A percentile compares a stretch with the other conserved stretches of the same genome.
Evolutionary conservation across 169 alveolate species (phyloP).

Genomic region (Eimeria acervulina): DNA sequence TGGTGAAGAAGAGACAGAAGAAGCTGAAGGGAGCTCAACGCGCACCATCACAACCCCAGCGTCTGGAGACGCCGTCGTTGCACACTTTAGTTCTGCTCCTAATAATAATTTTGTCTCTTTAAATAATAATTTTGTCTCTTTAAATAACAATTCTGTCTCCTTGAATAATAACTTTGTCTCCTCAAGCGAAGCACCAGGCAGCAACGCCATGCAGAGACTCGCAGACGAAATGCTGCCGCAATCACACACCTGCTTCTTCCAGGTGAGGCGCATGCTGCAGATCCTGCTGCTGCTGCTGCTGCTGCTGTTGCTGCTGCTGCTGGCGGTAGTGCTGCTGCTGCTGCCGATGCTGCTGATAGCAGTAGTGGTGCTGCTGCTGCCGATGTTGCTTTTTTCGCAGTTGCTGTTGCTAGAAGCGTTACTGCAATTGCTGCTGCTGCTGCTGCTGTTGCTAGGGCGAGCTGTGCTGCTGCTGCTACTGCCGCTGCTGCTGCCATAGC

Average conservation of each 20-base stretch:
- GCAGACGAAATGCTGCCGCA: conserved; percentile 90
- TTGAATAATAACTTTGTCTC: no score
- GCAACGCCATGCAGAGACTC: not conserved
- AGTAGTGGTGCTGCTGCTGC: not conserved
- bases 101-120: no score
- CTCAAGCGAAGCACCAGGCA: not conserved
- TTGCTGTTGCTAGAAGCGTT: not conserved
- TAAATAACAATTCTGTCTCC: no score
- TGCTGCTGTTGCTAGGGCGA: not conserved
- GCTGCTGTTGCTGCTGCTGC: conserved; percentile 13
- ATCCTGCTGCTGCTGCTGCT: no score
- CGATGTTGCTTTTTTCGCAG: not conserved
- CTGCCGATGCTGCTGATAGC: not conserved
- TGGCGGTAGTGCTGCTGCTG: not conserved
- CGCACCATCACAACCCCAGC: conserved; percentile 40
- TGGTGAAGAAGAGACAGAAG: not conserved
- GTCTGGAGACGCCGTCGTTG: conserved; percentile 23
- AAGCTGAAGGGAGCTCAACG: not conserved
- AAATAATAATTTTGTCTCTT: no score
- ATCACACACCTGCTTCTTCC: conserved; percentile 96
- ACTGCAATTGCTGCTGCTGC: not conserved
- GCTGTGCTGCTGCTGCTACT: not conserved
- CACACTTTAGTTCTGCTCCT: not conserved
- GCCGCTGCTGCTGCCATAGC: not conserved
- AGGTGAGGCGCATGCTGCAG: conserved; percentile 36